Conservation (phyloP, 352 stramenopile genomes). For the Globisporangium perplexum region DNA sequence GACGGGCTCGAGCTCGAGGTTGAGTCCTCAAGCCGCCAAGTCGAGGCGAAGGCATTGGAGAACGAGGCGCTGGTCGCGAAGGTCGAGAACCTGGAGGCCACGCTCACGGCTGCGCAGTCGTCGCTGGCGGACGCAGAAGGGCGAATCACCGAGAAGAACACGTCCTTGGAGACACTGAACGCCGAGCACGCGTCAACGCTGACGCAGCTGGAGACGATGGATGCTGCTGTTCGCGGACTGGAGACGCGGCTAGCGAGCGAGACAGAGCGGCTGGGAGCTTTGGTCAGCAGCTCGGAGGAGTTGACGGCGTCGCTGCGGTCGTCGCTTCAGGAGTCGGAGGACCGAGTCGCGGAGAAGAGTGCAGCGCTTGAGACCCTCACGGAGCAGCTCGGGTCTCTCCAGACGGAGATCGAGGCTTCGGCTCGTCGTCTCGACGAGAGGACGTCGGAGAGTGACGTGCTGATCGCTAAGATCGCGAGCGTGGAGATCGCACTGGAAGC, state of each 20-base stretch:
- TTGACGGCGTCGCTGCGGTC: neutral
- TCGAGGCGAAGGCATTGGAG: neutral
- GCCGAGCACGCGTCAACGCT: neutral
- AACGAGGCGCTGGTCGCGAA: neutral
- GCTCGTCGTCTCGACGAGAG: neutral
- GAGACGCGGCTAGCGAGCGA: neutral
- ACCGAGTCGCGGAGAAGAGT: neutral
- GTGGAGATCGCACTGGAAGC: neutral
- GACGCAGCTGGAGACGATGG: neutral
- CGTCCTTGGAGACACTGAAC: neutral
- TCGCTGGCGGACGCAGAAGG: neutral
- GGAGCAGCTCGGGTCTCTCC: neutral
- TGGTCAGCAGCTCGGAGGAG: neutral
- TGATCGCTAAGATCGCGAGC: neutral
- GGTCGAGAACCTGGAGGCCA: neutral
- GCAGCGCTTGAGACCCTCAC: neutral
- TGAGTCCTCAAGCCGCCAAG: neutral
- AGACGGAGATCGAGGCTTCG: neutral
- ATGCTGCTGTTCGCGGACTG: neutral
- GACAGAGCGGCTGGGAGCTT: neutral
- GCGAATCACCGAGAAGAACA: neutral
- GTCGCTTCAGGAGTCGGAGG: neutral
- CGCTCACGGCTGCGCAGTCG: neutral
- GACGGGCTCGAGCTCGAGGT: neutral
- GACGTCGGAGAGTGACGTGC: neutral